phyloP scores from a whole-genome alignment of 257 asterid genomes.

The Pogostemon cablin region DNA sequence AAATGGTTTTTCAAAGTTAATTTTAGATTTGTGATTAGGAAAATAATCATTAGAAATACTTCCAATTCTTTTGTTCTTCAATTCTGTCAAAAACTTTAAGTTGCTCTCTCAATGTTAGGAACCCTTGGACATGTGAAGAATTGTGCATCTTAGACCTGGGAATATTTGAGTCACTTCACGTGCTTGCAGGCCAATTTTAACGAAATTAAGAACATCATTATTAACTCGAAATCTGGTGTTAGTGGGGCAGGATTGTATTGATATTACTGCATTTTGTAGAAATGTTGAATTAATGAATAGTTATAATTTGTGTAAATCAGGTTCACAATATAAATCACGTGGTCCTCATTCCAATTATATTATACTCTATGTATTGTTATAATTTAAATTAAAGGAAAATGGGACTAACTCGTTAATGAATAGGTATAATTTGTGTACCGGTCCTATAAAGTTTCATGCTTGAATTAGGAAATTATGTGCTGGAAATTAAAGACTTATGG shows the following conservation, averaged over 20 bases:
- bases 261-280: slow-evolving; percentile 10
- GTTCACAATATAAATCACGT: too few species aligned
- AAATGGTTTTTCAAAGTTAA: background rate
- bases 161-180: slow-evolving; percentile 5
- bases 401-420: too few species aligned
- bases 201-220: slow-evolving; percentile 71
- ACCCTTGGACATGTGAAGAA: background rate
- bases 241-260: slow-evolving; percentile 89
- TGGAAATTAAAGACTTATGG: too few species aligned
- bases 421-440: too few species aligned
- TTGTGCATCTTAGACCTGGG: background rate
- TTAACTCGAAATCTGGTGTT: slow-evolving; percentile 95
- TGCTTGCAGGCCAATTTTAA: slow-evolving; percentile 78
- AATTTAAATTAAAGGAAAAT: too few species aligned
- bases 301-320: too few species aligned
- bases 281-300: background rate
- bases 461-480: too few species aligned
- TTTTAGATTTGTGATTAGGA: background rate
- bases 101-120: background rate
- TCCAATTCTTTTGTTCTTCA: background rate
- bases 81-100: background rate
- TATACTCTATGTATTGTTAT: too few species aligned
- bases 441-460: too few species aligned
- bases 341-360: too few species aligned
- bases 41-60: background rate